Conservation (phyloP, 306 rosid genomes). For the Cucurbita pepo region DNA sequence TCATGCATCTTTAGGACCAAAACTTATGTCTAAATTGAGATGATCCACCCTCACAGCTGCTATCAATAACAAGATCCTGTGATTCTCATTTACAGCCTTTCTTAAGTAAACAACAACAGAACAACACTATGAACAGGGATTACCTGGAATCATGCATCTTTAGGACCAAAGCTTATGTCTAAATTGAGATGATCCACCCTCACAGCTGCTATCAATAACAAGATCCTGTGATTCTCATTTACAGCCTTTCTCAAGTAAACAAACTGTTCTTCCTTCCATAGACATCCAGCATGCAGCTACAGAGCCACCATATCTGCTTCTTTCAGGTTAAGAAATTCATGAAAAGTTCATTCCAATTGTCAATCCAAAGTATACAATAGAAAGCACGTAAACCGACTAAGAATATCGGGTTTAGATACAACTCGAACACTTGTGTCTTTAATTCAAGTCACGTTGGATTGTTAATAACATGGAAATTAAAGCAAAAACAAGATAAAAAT, state of each 20-base stretch:
- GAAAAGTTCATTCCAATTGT: not conserved
- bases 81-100: conserved; percentile 22
- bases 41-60: conserved; percentile 14
- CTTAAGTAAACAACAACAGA: conserved; percentile 9
- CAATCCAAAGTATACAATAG: not conserved
- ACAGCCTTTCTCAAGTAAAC: conserved; percentile 17
- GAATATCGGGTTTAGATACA: not conserved
- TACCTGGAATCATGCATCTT: conserved; percentile 24
- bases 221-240: conserved; percentile 24
- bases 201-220: conserved; percentile 13
- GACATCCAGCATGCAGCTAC: conserved; percentile 24
- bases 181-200: conserved; percentile 14
- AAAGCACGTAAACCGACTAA: not conserved
- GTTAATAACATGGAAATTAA: not conserved
- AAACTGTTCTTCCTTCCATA: conserved; percentile 15
- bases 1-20: conserved; percentile 24
- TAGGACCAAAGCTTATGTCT: conserved; percentile 22
- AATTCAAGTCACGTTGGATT: not conserved
- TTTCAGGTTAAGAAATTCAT: not conserved
- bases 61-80: conserved; percentile 18
- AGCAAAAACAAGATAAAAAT: not conserved
- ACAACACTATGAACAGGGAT: not conserved
- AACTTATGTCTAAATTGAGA: conserved; percentile 13
- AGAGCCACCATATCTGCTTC: conserved; percentile 15
- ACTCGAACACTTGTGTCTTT: not conserved